Evolutionary conservation across 805 yeast genomes (phyloP), one percentile per base, ranked within the genome.

Genomic region (Nakazawaea anatomiae): DNA sequence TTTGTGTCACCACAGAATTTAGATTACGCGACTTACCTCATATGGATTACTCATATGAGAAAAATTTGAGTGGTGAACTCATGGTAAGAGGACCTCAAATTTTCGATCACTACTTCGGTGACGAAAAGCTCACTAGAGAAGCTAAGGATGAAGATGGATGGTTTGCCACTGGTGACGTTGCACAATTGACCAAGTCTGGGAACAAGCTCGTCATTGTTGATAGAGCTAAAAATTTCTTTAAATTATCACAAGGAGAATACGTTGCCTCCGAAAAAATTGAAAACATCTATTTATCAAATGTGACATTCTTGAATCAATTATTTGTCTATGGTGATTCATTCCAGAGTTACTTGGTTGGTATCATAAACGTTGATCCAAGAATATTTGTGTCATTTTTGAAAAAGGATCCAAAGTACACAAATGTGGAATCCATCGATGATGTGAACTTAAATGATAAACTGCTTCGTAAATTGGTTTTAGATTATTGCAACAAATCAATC

Each of bases 151-250:
- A 64, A 4, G 79, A 76, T 29, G 80, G 77, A 5, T 82, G 85
- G 83, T 72, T 80, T 58, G 65, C 66, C 49, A 80, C 86, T 28
- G 87, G 87, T 34, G 87, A 82, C 61, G 70, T 76, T 40, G 79
- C 75, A 6, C 57, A 61, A 8, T 52, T 73, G n/a, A 70, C 67
- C 47, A 79, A 77, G 51, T 58, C 58, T 38, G 77, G 57, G 62
- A 32, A 32, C 11, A 60, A 61, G 51, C 64, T 67, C 50, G 65
- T 59, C 55, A 77, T 82, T 52, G 76, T 82, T 47, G 87, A 82
- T 59, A 72, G 89, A 47, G 81, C 78, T 44, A 83, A 83, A 69
- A 85, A 83, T 64, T 77, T 83, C 60, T 83, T 83, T 73, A 83
- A 83, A 71, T 63, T 57, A 31, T 31, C 55, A 14, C 56, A 55